Evolutionary conservation across 148 eudicot species (phyloP).

Genomic region (Chenopodium suecicum): DNA sequence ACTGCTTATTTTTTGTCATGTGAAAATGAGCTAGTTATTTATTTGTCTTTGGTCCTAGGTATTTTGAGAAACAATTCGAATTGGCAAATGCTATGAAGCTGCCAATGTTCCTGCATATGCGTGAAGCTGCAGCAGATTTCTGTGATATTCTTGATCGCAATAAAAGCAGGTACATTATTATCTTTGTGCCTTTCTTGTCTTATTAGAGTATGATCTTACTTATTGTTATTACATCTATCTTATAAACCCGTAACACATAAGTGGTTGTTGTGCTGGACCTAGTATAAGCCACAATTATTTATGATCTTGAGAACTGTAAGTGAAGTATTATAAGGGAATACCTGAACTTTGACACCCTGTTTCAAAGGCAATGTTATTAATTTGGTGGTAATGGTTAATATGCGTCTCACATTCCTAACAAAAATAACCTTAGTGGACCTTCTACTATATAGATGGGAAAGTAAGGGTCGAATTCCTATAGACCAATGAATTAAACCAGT

Average conservation of each 20-base stretch:
- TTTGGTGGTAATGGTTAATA: too few species aligned
- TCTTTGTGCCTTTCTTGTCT: background rate
- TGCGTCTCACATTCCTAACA: too few species aligned
- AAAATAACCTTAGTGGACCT: too few species aligned
- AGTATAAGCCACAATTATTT: background rate
- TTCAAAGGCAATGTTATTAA: too few species aligned
- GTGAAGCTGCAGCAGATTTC: slow-evolving; percentile 96
- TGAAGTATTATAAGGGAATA: too few species aligned
- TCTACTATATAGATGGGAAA: too few species aligned
- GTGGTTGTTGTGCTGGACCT: background rate
- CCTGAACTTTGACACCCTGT: background rate
- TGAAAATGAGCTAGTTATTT: slow-evolving; percentile 6
- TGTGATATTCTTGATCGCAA: slow-evolving; percentile 70
- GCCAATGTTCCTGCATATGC: slow-evolving; percentile 99
- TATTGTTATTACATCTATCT: background rate
- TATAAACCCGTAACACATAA: background rate
- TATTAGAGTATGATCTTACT: background rate
- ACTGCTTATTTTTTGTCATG: background rate
- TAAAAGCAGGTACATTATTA: slow-evolving; percentile 54
- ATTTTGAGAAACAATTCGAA: slow-evolving; percentile 93
- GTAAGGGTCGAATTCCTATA: too few species aligned
- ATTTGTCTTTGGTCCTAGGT: slow-evolving; percentile 39
- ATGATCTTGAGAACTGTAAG: background rate
- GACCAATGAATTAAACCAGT: too few species aligned
- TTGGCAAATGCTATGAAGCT: slow-evolving; percentile 74